Conservation (phyloP, 495 filamentous ascomycete species). For the Chaetomium fimeti region DNA sequence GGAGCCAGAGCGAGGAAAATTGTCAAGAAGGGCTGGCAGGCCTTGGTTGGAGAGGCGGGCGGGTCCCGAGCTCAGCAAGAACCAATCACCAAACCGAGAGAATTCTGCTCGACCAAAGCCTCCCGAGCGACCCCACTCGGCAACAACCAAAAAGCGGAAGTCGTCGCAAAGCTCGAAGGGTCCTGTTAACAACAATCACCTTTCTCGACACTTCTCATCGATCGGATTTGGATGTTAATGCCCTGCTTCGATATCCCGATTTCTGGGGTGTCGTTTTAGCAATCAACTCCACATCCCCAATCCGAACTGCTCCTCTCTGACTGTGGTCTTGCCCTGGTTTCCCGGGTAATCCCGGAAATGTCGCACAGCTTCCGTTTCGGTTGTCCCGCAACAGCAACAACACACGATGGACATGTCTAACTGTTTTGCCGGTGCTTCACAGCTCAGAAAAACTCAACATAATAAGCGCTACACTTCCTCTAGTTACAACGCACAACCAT, state of each 20-base stretch:
- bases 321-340: neutral
- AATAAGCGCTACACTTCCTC: neutral
- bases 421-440: neutral
- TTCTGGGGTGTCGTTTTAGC: neutral
- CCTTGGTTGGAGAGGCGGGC: conserved; percentile 30
- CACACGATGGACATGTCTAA: neutral
- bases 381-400: neutral
- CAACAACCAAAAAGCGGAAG: conserved; percentile 19
- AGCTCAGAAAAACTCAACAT: neutral
- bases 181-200: neutral
- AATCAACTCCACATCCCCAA: neutral
- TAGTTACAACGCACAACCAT: neutral
- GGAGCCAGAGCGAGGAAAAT: conserved; percentile 38
- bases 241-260: neutral
- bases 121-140: conserved; percentile 23
- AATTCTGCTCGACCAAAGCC: conserved; percentile 26
- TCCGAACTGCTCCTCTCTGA: neutral
- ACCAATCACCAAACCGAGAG: conserved; percentile 19
- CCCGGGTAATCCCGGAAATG: conserved; percentile 31
- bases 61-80: conserved; percentile 21
- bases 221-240: neutral
- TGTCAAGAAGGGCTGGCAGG: conserved; percentile 39
- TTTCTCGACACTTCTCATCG: neutral
- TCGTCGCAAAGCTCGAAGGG: neutral
- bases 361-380: conserved; percentile 15